phyloP scores from a whole-genome alignment of 768 basidiomycete species.

The Hericium erinaceus region DNA sequence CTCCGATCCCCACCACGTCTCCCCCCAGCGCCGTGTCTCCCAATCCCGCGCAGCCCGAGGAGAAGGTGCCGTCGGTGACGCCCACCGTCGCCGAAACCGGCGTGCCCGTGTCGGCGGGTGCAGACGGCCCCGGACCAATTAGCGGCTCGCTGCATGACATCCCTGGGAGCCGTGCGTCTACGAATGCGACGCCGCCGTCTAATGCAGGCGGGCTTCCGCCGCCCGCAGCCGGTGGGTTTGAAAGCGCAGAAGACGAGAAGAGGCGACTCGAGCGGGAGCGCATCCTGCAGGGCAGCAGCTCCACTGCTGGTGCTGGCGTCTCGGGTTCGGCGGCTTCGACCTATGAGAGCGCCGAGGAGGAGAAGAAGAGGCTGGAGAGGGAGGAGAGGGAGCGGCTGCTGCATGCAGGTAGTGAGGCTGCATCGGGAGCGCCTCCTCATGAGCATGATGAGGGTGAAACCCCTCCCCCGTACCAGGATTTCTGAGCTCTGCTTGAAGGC shows the following conservation, averaged over 20 bases:
- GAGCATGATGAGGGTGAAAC: conserved; percentile 19
- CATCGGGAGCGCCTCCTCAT: conserved; percentile 17
- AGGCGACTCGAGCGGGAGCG: conserved; percentile 46
- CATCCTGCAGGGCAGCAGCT: conserved; percentile 20
- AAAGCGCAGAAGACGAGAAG: conserved; percentile 61
- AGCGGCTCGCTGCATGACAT: conserved; percentile 54
- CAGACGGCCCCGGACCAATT: conserved; percentile 53
- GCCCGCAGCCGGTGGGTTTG: conserved; percentile 17
- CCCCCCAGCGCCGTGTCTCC: conserved; percentile 20
- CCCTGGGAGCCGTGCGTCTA: neutral
- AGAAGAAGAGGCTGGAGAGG: conserved; percentile 53
- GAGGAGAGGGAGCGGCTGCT: conserved; percentile 54
- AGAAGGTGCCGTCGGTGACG: conserved; percentile 25
- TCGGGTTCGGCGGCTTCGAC: conserved; percentile 9
- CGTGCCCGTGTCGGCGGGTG: conserved; percentile 54
- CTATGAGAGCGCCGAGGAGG: conserved; percentile 44
- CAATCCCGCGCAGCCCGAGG: conserved; percentile 20
- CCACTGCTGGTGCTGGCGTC: conserved; percentile 1
- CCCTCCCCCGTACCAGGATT: conserved; percentile 37
- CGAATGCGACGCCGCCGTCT: no score
- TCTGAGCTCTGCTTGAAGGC: conserved; percentile 11
- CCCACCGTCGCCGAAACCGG: conserved; percentile 74
- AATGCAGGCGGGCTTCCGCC: neutral
- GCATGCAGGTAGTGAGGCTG: neutral
- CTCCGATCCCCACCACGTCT: conserved; percentile 13